Conservation (phyloP, 176 grass and related monocot genomes). For the Pontederia paniculata region DNA sequence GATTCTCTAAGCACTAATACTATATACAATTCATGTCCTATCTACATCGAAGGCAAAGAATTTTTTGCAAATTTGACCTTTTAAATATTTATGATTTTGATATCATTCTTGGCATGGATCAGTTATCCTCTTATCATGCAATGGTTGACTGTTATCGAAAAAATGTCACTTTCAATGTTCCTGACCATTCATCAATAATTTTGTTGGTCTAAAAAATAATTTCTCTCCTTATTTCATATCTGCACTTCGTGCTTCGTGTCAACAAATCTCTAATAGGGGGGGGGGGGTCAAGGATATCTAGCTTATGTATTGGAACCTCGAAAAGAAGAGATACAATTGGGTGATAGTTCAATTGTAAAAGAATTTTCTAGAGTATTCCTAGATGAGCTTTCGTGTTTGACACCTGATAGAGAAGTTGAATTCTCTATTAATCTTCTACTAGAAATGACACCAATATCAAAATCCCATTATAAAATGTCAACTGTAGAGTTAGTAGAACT, state of each 20-base stretch:
- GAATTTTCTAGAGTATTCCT: conserved; percentile 5
- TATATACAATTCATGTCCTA: background rate
- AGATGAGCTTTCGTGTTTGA: background rate
- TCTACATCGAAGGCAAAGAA: background rate
- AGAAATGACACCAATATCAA: background rate
- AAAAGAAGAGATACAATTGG: background rate
- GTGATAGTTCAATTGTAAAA: background rate
- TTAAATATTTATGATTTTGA: background rate
- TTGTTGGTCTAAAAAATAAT: background rate
- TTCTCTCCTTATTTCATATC: background rate
- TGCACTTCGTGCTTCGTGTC: background rate
- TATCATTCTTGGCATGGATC: background rate
- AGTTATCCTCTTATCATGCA: background rate
- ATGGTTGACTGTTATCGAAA: background rate
- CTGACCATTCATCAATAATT: background rate
- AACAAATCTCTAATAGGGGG: background rate
- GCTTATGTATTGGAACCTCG: background rate
- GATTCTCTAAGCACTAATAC: background rate
- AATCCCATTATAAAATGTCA: conserved; percentile 1
- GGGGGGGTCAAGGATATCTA: background rate
- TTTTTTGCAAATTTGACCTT: background rate
- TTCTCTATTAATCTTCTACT: background rate
- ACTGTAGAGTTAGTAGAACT: background rate
- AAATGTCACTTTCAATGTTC: background rate
- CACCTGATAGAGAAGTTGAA: background rate